Percentiles rank a stretch among this genome's conserved stretches.
Evolutionary conservation across 2,329 filamentous ascomycete species (phyloP).

Genomic region (Xylariaceae sp.): DNA sequence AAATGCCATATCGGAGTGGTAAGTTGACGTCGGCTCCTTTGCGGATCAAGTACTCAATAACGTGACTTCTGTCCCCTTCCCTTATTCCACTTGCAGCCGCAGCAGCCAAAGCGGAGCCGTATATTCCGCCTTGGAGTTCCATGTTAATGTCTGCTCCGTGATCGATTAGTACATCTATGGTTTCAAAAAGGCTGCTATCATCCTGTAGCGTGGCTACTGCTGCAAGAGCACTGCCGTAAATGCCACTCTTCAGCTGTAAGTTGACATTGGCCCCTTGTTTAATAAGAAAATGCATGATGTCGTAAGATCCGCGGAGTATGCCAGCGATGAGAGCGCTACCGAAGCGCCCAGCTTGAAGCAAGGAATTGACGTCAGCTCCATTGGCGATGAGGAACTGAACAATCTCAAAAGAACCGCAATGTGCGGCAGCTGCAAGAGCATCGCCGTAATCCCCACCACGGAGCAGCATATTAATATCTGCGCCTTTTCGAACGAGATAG

Average conservation of each 20-base stretch:
- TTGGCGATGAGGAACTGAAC: slow-evolving; percentile 1
- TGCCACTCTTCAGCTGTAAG: not conserved
- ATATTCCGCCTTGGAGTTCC: too few species aligned
- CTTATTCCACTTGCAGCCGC: too few species aligned
- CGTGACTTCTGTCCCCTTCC: too few species aligned
- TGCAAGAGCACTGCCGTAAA: slow-evolving; percentile 1
- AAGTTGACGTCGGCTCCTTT: not conserved
- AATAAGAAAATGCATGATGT: not conserved
- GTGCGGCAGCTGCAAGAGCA: not conserved
- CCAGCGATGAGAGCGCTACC: not conserved
- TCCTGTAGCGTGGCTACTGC: too few species aligned
- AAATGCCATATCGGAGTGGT: not conserved
- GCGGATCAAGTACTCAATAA: too few species aligned
- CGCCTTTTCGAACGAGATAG: slow-evolving; percentile 1
- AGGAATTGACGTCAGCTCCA: not conserved
- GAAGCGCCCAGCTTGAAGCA: not conserved
- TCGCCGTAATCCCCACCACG: not conserved
- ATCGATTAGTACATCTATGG: too few species aligned
- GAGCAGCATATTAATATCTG: slow-evolving; percentile 4
- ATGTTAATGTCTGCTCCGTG: too few species aligned
- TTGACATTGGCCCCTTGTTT: slow-evolving; percentile 1
- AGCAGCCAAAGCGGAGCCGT: too few species aligned
- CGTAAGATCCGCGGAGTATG: not conserved
- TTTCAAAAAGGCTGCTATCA: too few species aligned
- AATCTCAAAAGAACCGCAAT: not conserved